Base-by-base conservation (phyloP, 257 asterid genomes). In the Fraxinus quadrangulata region DNA sequence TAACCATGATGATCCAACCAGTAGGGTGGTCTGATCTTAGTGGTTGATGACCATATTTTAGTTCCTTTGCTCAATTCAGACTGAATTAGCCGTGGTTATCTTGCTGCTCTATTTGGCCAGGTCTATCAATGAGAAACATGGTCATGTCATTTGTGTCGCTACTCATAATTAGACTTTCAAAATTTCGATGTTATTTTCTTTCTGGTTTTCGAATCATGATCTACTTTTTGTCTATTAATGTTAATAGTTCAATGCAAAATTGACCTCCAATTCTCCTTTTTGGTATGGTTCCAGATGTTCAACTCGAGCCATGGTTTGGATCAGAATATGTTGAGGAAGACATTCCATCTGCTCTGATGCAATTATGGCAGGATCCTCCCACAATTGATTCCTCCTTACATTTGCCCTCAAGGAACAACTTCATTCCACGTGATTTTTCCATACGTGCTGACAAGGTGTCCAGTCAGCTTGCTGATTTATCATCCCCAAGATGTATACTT, bases 261-360 rank as follows among this genome's bases (percentile, higher is more conserved):
- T 70, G 24, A 75, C 75, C 77, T 63, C 75, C 61, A 66, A 61
- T 70, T 34, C 56, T 70, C 71, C 47, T 36, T 68, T 69, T 63
- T 24, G 69, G 17, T 80, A 42, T 79, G 79, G 54, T 86, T 81
- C 79, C 91, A 96, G 99, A 89, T 85, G 74, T 89, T 80, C 96
- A 87, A 82, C 76, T 59, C 66, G 99, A 96, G 91, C 99, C 98
- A 31, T 96, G 99, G 99, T 96, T 96, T 87, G 97, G 97, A 77
- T 90, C 99, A 63, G 85, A 79, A 80, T 96, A 90, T 83, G 82
- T 83, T 23, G 98, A 90, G 88, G 97, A 92, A 83, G 94, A 89
- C 81, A 90, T 96, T 81, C 97, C 99, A 70, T 75, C 84, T 37
- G 83, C 90, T 83, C 83, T 93, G 79, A 82, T 90, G 91, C 90